Evolutionary conservation across 192 early-diverging fungal species (phyloP), one percentile per base, ranked within the genome.

Genomic region (Linnemannia exigua): DNA sequence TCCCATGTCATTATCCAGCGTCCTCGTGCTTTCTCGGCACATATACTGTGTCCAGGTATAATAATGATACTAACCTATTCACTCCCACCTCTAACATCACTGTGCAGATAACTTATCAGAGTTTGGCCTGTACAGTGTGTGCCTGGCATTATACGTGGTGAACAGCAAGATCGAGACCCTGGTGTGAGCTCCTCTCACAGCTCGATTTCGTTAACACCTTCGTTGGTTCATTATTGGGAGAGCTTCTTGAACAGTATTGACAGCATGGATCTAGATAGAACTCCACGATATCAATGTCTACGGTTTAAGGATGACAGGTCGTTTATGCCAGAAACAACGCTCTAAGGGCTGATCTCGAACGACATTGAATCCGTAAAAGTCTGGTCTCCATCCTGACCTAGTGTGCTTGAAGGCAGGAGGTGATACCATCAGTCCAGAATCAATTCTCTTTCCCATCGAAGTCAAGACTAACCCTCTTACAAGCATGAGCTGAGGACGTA

Each of bases 391-490:
- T 74, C 75, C 75, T 76, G 75, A 76, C 63, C 61, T 76, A 14
- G 75, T 76, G 58, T 67, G 75, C 48, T 2, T 47, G 63, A 67
- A 48, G 44, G 17, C 9, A 5, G 25, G 38, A 19, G 38, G 63
- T 6, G 63, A 76, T 67, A 20, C 44, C 36, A 25, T 25, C 28
- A 3, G 4, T 16, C 73, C 52, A 63, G 36, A 74, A 36, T 54
- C 73, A 20, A 28, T 67, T 67, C 75, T 67, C 41, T 67, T 76
- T 31, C 75, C 75, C 44, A 50, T 76, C 5, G 75, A 76, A 63
- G 48, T 76, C 67, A 41, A 66, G 58, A 67, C 75, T 25, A 8
- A 44, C 33, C 44, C 0, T 67, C 48, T 48, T 76, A 20, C n/a
- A n/a, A 28, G 67, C 75, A 15, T 6, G 14, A 28, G 75, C 38